Evolutionary conservation across 306 rosid species (phyloP).

Genomic region (Cucurbita ficifolia): DNA sequence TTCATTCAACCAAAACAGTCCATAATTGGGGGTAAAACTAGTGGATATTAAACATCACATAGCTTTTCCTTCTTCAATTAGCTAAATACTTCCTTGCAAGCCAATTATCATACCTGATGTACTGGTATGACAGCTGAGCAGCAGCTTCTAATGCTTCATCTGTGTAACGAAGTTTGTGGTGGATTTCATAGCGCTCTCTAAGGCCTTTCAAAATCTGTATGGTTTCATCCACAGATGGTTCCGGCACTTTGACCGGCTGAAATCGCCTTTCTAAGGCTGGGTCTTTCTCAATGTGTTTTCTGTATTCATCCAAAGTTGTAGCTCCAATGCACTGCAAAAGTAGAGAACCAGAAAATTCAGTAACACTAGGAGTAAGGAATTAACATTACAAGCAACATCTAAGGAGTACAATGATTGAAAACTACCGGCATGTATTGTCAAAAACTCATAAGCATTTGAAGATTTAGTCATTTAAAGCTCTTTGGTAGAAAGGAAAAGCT

Average conservation of each 20-base stretch:
- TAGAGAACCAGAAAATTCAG: neutral
- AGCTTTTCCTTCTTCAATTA: neutral
- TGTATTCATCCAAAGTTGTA: constrained; percentile 87
- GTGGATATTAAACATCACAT: neutral
- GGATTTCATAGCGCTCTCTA: constrained; percentile 86
- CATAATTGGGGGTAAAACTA: neutral
- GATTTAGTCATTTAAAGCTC: neutral
- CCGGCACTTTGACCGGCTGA: constrained; percentile 94
- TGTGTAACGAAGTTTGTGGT: constrained; percentile 91
- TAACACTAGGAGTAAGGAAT: neutral
- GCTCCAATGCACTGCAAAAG: constrained; percentile 86
- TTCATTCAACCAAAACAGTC: neutral
- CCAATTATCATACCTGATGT: constrained; percentile 51
- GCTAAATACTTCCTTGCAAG: neutral
- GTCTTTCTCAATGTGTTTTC: constrained; percentile 94
- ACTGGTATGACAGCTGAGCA: constrained; percentile 79
- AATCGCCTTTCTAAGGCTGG: constrained; percentile 92
- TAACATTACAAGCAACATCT: neutral
- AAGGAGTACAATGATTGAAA: neutral
- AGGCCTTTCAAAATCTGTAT: constrained; percentile 81
- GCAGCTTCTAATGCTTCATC: constrained; percentile 88
- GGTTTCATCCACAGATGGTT: constrained; percentile 83
- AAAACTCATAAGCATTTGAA: neutral
- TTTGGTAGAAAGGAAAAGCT: neutral
- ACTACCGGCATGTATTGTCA: neutral